Percentiles rank a stretch among this genome's conserved stretches.
Conservation (phyloP, 257 asterid genomes). For the Ehretia macrophylla region DNA sequence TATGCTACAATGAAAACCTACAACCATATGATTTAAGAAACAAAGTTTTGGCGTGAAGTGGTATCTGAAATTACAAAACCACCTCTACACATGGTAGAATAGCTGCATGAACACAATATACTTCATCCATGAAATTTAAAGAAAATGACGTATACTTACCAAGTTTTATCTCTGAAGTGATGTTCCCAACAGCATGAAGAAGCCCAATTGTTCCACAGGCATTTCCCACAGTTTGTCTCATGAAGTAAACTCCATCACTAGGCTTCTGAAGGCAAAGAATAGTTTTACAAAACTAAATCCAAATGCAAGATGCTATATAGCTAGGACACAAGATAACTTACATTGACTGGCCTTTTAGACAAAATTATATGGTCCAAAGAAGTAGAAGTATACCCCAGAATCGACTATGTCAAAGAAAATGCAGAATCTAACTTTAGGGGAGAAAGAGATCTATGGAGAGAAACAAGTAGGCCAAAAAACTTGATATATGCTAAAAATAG, state of each 20-base stretch:
- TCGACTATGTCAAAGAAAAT: no score
- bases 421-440: no score
- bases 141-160: slow-evolving; percentile 31
- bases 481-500: no score
- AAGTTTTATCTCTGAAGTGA: slow-evolving; percentile 83
- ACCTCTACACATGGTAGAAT: neutral
- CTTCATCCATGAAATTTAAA: neutral
- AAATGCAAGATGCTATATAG: neutral
- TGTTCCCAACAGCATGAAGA: slow-evolving; percentile 92
- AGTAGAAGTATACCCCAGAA: no score
- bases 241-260: slow-evolving; percentile 61
- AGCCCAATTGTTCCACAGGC: slow-evolving; percentile 97
- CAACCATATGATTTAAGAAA: no score
- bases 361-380: neutral
- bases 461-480: no score
- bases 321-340: neutral
- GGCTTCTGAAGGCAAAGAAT: slow-evolving; percentile 52
- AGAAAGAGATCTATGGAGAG: no score
- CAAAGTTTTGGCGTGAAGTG: no score
- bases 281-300: neutral
- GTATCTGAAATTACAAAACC: neutral
- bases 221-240: slow-evolving; percentile 98
- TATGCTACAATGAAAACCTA: no score
- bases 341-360: neutral
- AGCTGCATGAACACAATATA: no score